These are phyloP conservation scores for Pyricularia pennisetigena DNA, from an alignment of 2,329 filamentous ascomycete genomes.

Conservation along the genomic window DNA sequence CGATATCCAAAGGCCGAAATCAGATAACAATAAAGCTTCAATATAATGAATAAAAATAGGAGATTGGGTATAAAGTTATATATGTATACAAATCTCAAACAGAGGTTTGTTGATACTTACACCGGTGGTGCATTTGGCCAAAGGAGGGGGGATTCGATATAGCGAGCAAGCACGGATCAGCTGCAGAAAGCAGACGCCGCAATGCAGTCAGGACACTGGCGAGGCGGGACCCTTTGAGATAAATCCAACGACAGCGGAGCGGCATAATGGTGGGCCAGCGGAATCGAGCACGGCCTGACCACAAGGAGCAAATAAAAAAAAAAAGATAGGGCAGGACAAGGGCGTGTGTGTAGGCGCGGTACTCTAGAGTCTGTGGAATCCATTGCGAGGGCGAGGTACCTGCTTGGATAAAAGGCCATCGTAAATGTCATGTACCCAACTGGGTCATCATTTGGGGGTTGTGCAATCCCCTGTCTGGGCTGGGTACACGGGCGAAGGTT, in stretches of 20 bases:
- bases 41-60: too few relatives aligned
- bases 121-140: not conserved
- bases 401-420: not conserved
- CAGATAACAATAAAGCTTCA: too few relatives aligned
- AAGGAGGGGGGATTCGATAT: not conserved
- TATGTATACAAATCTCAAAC: not conserved
- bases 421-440: slow-evolving; percentile 6
- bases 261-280: slow-evolving; percentile 2
- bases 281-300: not conserved
- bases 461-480: not conserved
- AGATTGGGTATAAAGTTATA: not conserved
- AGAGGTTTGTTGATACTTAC: not conserved
- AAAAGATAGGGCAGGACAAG: not conserved
- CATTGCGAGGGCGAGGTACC: not conserved
- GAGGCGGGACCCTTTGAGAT: slow-evolving; percentile 12
- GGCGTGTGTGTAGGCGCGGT: not conserved
- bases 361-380: not conserved
- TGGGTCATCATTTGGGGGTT: slow-evolving; percentile 2
- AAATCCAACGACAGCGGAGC: slow-evolving; percentile 16
- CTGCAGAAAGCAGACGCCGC: slow-evolving; percentile 20
- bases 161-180: slow-evolving; percentile 6
- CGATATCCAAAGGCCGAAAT: not conserved
- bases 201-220: slow-evolving; percentile 15
- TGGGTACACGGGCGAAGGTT: not conserved
- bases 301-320: not conserved